Evolutionary conservation across 345 rosid species (phyloP).

Genomic region (Brassica nigra): DNA sequence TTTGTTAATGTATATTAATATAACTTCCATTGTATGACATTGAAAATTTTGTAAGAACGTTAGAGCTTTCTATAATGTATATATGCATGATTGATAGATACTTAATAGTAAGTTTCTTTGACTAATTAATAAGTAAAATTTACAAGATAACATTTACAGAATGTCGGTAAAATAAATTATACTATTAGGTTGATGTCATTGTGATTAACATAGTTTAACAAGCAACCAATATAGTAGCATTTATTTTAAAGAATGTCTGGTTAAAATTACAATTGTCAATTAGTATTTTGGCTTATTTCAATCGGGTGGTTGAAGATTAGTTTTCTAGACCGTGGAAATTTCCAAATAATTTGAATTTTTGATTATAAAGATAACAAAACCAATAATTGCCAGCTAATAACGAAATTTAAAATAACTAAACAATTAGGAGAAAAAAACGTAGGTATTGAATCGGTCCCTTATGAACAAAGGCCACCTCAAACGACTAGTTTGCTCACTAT

Average conservation of each 20-base stretch:
- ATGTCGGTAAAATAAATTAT: constrained; percentile 25
- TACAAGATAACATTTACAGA: constrained; percentile 7
- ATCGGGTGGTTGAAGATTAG: constrained; percentile 41
- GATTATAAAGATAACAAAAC: constrained; percentile 27
- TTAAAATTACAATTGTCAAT: background rate
- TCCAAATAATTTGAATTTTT: constrained; percentile 6
- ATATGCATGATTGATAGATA: constrained; percentile 25
- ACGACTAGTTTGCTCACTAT: constrained; percentile 41
- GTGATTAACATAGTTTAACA: constrained; percentile 40
- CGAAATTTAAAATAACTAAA: constrained; percentile 27
- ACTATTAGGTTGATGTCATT: constrained; percentile 33
- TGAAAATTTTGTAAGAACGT: constrained; percentile 10
- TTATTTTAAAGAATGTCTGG: background rate
- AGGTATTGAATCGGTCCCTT: constrained; percentile 34
- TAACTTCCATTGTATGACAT: constrained; percentile 19
- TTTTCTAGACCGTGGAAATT: constrained; percentile 37
- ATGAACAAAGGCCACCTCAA: constrained; percentile 32
- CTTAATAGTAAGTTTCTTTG: constrained; percentile 29
- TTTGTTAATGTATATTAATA: background rate
- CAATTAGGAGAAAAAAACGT: background rate
- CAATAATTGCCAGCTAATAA: constrained; percentile 44
- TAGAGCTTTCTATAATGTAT: constrained; percentile 25
- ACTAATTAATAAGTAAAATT: background rate
- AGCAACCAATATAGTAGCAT: constrained; percentile 27
- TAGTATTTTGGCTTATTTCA: constrained; percentile 28